Conservation (phyloP, 495 filamentous ascomycete species). For the Parachaetomium inaequale region DNA sequence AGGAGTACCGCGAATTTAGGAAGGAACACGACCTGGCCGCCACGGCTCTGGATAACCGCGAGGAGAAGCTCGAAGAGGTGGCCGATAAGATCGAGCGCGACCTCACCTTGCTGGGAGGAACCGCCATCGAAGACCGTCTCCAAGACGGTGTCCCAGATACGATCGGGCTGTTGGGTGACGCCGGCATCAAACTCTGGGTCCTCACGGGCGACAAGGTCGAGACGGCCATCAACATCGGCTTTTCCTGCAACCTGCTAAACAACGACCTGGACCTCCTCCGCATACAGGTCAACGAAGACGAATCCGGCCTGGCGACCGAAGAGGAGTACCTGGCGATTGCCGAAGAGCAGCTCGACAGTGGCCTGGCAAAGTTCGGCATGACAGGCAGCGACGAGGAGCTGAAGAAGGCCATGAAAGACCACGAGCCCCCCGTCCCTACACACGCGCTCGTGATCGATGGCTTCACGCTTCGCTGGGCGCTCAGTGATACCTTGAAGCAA, state of each 20-base stretch:
- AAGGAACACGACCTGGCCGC: slow-evolving; percentile 85
- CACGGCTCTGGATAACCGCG: slow-evolving; percentile 75
- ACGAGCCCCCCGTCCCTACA: slow-evolving; percentile 78
- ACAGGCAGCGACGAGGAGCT: slow-evolving; percentile 88
- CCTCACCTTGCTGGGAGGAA: slow-evolving; percentile 86
- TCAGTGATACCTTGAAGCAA: slow-evolving; percentile 76
- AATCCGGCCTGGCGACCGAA: slow-evolving; percentile 34
- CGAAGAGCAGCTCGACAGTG: slow-evolving; percentile 65
- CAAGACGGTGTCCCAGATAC: slow-evolving; percentile 98
- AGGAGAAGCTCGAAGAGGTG: slow-evolving; percentile 89
- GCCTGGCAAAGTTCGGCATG: slow-evolving; percentile 69
- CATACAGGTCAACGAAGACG: slow-evolving; percentile 77
- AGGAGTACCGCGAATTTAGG: slow-evolving; percentile 84
- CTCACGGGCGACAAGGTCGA: slow-evolving; percentile 98
- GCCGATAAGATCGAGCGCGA: slow-evolving; percentile 88
- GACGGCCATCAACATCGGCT: slow-evolving; percentile 99
- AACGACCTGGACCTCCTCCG: slow-evolving; percentile 98
- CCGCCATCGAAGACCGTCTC: slow-evolving; percentile 95
- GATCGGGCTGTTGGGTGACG: slow-evolving; percentile 85
- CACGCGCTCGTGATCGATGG: slow-evolving; percentile 98
- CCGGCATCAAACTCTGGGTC: slow-evolving; percentile 99
- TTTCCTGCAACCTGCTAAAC: slow-evolving; percentile 95
- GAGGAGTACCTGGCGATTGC: slow-evolving; percentile 53
- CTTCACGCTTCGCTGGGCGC: slow-evolving; percentile 85
- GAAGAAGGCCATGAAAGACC: slow-evolving; percentile 69